These are phyloP conservation scores for Rhizopus microsporus DNA, from an alignment of 371 early-diverging fungal species.

Conservation along the genomic window DNA sequence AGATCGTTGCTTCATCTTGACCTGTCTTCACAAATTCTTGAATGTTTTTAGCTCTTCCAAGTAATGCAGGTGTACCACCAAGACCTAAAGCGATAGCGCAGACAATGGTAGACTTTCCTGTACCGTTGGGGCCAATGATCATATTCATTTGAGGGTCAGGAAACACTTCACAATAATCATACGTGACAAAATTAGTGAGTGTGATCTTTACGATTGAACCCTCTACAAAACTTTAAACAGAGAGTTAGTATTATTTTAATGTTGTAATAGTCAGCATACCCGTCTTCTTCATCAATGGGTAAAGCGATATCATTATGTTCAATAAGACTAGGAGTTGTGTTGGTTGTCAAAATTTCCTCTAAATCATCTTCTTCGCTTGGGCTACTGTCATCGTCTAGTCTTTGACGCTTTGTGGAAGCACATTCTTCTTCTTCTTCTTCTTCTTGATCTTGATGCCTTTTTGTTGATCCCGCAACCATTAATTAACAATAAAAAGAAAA, in stretches of 20 bases:
- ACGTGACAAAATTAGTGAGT: slow-evolving; percentile 90
- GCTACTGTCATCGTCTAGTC: no score
- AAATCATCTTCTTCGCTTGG: no score
- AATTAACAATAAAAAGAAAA: no score
- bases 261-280: not conserved
- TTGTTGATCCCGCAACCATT: no score
- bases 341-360: no score
- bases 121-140: slow-evolving; percentile 98
- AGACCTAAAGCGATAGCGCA: slow-evolving; percentile 97
- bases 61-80: slow-evolving; percentile 81
- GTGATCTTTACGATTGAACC: slow-evolving; percentile 82
- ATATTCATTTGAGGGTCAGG: slow-evolving; percentile 96
- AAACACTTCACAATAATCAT: slow-evolving; percentile 78
- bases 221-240: slow-evolving; percentile 52
- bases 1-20: slow-evolving; percentile 73
- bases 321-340: no score
- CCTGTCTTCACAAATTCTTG: slow-evolving; percentile 93
- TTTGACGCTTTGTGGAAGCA: no score
- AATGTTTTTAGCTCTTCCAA: slow-evolving; percentile 88
- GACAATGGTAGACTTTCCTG: slow-evolving; percentile 98
- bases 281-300: slow-evolving; percentile 1
- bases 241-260: not conserved
- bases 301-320: no score
- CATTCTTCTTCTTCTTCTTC: no score
- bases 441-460: no score